Percentiles rank a stretch among this genome's conserved stretches.
Evolutionary conservation across 257 asterid species (phyloP).

Genomic region (Rubia yunnanensis): DNA sequence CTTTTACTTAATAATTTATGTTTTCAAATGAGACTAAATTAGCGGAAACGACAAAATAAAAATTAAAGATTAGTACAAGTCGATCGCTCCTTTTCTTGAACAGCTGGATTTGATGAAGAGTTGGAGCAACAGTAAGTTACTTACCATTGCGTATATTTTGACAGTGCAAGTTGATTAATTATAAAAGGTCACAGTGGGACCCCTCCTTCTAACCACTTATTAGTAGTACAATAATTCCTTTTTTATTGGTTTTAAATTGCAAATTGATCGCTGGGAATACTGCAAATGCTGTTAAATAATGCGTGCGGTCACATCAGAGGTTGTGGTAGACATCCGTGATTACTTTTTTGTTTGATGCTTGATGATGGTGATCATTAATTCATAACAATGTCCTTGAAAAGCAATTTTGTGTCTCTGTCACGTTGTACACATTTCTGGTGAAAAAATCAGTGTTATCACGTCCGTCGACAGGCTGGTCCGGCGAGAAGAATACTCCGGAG

Average conservation of each 20-base stretch:
- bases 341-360: neutral
- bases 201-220: neutral
- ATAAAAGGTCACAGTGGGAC: neutral
- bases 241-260: no score
- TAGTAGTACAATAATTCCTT: no score
- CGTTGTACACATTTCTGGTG: no score
- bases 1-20: no score
- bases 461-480: neutral
- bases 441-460: neutral
- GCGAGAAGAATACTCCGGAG: neutral
- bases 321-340: neutral
- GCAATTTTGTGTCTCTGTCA: neutral
- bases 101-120: constrained; percentile 10
- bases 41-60: neutral
- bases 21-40: neutral
- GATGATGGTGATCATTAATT: neutral
- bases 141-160: neutral
- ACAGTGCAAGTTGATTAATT: neutral
- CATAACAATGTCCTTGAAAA: neutral
- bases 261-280: no score
- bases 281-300: no score
- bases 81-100: neutral
- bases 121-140: neutral
- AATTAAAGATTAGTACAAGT: neutral
- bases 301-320: neutral